A percentile compares a stretch with the other conserved stretches of the same genome.
Evolutionary conservation across 805 yeast species (phyloP).

Genomic region (Hanseniaspora vineae): DNA sequence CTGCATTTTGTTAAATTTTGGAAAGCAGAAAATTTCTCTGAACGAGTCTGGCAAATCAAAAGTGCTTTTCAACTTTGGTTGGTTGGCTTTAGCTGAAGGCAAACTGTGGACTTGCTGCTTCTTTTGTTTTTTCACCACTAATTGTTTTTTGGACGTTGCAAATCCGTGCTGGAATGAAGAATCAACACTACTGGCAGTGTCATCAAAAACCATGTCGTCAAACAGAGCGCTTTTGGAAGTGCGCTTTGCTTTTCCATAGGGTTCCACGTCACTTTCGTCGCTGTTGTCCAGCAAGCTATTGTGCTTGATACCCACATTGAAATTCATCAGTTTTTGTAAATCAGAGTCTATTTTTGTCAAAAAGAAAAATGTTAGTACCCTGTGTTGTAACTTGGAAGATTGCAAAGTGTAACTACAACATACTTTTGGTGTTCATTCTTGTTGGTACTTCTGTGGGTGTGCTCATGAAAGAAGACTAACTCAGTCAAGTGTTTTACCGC

Average conservation of each 20-base stretch:
- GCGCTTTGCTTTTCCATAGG: neutral
- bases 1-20: conserved; percentile 38
- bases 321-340: conserved; percentile 3
- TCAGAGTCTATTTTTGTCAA: neutral
- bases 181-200: neutral
- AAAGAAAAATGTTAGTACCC: neutral
- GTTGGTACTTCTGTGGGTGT: too few relatives aligned
- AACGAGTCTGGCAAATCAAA: conserved; percentile 29
- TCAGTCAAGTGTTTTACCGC: too few relatives aligned
- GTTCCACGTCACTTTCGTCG: conserved; percentile 5
- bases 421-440: too few relatives aligned
- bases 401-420: neutral
- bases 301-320: conserved; percentile 11
- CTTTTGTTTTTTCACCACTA: neutral
- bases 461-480: too few relatives aligned
- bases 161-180: conserved; percentile 1
- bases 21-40: conserved; percentile 23
- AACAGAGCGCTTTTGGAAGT: neutral
- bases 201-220: conserved; percentile 2
- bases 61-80: conserved; percentile 8
- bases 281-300: conserved; percentile 15
- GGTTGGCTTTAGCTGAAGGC: neutral
- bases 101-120: neutral
- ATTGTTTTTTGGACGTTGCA: neutral
- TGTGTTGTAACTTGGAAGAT: too few relatives aligned